These are phyloP conservation scores for Russula abietina DNA, from an alignment of 768 basidiomycete genomes.

Conservation along the genomic window DNA sequence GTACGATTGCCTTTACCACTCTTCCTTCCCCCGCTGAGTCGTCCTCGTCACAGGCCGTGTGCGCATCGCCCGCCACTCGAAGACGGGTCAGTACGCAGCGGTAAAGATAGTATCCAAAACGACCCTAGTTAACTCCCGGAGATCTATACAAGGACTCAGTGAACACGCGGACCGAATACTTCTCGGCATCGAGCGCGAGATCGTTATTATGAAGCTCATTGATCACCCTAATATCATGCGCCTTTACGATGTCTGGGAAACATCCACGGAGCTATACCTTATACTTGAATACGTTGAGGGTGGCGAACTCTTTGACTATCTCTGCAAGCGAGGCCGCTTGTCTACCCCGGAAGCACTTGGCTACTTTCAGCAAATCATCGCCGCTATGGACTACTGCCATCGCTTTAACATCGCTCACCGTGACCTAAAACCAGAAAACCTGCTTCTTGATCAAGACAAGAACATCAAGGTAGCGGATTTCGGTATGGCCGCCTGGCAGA, in stretches of 20 bases:
- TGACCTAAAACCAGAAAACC: constrained; percentile 87
- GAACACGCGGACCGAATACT: constrained; percentile 72
- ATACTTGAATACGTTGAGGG: constrained; percentile 93
- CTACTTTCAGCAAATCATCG: constrained; percentile 92
- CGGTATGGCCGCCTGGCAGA: constrained; percentile 95
- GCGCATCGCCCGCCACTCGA: constrained; percentile 80
- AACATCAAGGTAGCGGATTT: constrained; percentile 96
- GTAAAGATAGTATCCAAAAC: constrained; percentile 90
- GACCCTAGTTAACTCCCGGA: constrained; percentile 54
- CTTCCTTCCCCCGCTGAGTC: background rate
- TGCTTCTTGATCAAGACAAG: constrained; percentile 73
- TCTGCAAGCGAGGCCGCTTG: constrained; percentile 72
- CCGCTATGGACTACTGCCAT: constrained; percentile 88
- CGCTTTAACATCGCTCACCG: constrained; percentile 92
- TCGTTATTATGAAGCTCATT: constrained; percentile 95
- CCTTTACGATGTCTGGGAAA: constrained; percentile 97
- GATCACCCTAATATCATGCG: constrained; percentile 93
- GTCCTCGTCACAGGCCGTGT: constrained; percentile 62
- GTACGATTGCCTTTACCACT: constrained; percentile 31
- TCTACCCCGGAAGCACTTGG: constrained; percentile 64
- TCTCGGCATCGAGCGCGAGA: constrained; percentile 85
- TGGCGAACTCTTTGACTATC: constrained; percentile 91
- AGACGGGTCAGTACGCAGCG: constrained; percentile 83
- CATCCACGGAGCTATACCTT: constrained; percentile 78
- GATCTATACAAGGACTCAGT: constrained; percentile 61